These are phyloP conservation scores for Ceratocystis lukuohia DNA, from an alignment of 2,329 filamentous ascomycete genomes.

Conservation along the genomic window DNA sequence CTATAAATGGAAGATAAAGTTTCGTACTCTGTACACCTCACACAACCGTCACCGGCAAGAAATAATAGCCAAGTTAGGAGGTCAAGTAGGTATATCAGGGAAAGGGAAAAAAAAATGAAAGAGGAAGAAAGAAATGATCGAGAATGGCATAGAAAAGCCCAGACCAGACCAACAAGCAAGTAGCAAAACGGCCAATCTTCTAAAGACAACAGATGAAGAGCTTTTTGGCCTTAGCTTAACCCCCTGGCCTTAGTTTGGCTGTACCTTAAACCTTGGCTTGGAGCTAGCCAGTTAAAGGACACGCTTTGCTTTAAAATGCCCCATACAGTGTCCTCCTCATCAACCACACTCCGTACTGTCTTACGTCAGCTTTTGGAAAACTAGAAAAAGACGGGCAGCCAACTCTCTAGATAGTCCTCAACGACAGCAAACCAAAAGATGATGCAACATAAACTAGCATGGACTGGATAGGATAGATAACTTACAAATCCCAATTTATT, in stretches of 20 bases:
- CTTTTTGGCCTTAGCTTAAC: too few species aligned
- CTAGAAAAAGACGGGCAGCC: too few species aligned
- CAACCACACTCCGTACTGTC: background rate
- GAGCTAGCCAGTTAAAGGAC: conserved; percentile 13
- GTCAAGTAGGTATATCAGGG: background rate
- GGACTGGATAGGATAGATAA: background rate
- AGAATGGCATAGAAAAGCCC: background rate
- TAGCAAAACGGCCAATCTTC: too few species aligned
- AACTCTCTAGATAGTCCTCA: too few species aligned
- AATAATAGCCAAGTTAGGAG: background rate
- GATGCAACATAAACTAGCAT: background rate
- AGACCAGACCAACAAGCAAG: background rate
- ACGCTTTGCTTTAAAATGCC: conserved; percentile 15
- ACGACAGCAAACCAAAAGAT: too few species aligned
- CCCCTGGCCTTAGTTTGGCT: too few species aligned
- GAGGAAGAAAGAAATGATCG: background rate
- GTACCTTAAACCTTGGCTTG: too few species aligned
- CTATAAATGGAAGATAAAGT: background rate
- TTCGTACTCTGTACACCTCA: too few species aligned
- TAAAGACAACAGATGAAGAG: too few species aligned
- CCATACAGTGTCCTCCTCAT: conserved; percentile 6
- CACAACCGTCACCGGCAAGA: too few species aligned
- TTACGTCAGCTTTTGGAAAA: background rate
- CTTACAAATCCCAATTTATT: background rate
- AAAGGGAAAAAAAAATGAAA: background rate